phyloP scores from a whole-genome alignment of 768 basidiomycete genomes.

The Amanita exitialis region DNA sequence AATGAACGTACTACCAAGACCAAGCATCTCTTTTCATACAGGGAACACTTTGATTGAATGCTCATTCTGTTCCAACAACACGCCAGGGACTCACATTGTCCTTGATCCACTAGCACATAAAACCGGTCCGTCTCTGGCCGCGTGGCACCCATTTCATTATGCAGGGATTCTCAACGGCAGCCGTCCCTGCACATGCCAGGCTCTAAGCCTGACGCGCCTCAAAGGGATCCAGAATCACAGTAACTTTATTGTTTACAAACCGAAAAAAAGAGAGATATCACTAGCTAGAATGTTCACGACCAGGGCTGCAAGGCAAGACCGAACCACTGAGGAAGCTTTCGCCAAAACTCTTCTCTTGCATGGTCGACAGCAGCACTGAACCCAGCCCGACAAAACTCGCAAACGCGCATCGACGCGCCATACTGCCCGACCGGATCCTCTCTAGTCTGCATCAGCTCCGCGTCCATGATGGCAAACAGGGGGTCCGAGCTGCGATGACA shows the following conservation, averaged over 20 bases:
- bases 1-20: too few relatives aligned
- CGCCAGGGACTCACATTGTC: too few relatives aligned
- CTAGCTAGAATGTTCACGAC: slow-evolving; percentile 10
- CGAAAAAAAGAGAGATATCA: not conserved
- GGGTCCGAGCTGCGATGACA: slow-evolving; percentile 61
- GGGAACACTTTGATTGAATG: too few relatives aligned
- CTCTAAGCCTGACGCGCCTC: too few relatives aligned
- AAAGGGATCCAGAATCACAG: too few relatives aligned
- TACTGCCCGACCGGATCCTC: slow-evolving; percentile 35
- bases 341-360: slow-evolving; percentile 58
- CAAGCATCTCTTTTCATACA: too few relatives aligned
- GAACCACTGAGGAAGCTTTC: slow-evolving; percentile 56
- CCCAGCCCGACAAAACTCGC: slow-evolving; percentile 54
- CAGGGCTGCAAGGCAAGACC: slow-evolving; percentile 41
- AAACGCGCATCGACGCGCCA: slow-evolving; percentile 40
- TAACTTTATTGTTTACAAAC: not conserved
- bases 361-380: slow-evolving; percentile 50
- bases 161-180: too few relatives aligned
- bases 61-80: too few relatives aligned
- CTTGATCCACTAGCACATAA: too few relatives aligned
- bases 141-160: not conserved
- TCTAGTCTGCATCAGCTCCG: slow-evolving; percentile 55
- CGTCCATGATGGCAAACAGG: slow-evolving; percentile 58
- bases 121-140: too few relatives aligned
- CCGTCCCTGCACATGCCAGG: too few relatives aligned